Percentiles rank a stretch among this genome's conserved stretches.
phyloP scores from a whole-genome alignment of 805 yeast species.

The Candida maesae region DNA sequence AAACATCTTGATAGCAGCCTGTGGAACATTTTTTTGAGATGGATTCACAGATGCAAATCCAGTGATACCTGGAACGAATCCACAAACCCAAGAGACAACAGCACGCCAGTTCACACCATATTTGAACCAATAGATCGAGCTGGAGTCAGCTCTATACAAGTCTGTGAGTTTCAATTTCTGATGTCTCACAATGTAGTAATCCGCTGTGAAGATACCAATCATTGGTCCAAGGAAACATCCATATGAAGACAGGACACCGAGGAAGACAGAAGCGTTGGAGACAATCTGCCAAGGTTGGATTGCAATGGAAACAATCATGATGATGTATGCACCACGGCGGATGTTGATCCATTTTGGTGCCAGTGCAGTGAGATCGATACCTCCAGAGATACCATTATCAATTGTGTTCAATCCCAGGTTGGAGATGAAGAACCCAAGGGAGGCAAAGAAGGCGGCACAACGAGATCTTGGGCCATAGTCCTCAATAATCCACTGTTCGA shows the following conservation, averaged over 20 bases:
- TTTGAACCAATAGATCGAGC: constrained; percentile 40
- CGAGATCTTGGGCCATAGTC: constrained; percentile 36
- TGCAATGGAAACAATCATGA: constrained; percentile 64
- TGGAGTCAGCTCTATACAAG: constrained; percentile 31
- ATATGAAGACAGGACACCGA: constrained; percentile 23
- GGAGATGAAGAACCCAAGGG: constrained; percentile 32
- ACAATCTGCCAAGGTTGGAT: constrained; percentile 69
- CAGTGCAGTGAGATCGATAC: constrained; percentile 45
- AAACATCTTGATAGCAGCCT: constrained; percentile 26
- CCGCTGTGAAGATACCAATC: constrained; percentile 36
- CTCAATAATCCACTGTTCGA: constrained; percentile 37
- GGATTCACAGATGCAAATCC: constrained; percentile 34
- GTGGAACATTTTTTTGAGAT: constrained; percentile 27
- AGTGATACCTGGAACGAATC: constrained; percentile 40
- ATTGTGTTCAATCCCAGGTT: constrained; percentile 35
- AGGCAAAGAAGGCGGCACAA: constrained; percentile 45
- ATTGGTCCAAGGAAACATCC: constrained; percentile 43
- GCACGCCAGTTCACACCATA: constrained; percentile 43
- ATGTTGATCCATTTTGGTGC: constrained; percentile 56
- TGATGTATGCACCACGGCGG: constrained; percentile 60
- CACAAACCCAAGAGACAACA: constrained; percentile 34
- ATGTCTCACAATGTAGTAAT: constrained; percentile 35
- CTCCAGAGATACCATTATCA: constrained; percentile 45
- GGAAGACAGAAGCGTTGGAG: constrained; percentile 26
- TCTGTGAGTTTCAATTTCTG: constrained; percentile 38